Percentiles rank a stretch among this genome's conserved stretches.
These are phyloP conservation scores for Oryza nivara DNA, from an alignment of 176 grass and related monocot species.

Conservation along the genomic window DNA sequence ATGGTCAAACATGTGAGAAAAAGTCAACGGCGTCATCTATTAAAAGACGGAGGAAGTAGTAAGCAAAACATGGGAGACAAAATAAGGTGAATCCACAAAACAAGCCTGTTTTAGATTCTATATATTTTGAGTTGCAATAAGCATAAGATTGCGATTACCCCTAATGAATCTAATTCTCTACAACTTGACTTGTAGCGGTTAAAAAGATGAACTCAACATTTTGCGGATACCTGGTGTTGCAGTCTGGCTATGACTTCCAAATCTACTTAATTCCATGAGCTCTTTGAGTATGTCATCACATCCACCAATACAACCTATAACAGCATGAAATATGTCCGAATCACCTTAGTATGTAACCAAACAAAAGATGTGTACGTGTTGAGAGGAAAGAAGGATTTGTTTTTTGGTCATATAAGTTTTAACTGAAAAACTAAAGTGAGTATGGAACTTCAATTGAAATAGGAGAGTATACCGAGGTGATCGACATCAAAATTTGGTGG, in stretches of 20 bases:
- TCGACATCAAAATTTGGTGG: slow-evolving; percentile 88
- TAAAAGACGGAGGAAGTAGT: not conserved
- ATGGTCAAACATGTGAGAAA: no score
- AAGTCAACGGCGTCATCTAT: no score
- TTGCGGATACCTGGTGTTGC: slow-evolving; percentile 55
- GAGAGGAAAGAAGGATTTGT: not conserved
- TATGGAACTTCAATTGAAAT: not conserved
- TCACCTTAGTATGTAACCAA: not conserved
- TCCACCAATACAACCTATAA: slow-evolving; percentile 88
- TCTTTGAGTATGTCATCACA: slow-evolving; percentile 88
- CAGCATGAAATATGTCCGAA: slow-evolving; percentile 24
- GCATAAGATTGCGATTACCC: no score
- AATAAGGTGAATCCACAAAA: not conserved
- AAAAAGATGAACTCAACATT: slow-evolving; percentile 23
- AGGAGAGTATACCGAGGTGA: slow-evolving; percentile 70
- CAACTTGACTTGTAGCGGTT: not conserved
- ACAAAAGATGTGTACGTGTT: not conserved
- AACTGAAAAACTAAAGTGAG: slow-evolving; percentile 8
- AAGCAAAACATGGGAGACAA: slow-evolving; percentile 21
- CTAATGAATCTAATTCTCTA: no score
- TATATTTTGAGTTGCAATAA: not conserved
- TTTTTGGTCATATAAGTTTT: not conserved
- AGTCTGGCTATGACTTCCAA: slow-evolving; percentile 57
- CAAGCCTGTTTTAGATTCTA: slow-evolving; percentile 13
- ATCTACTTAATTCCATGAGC: slow-evolving; percentile 78